Evolutionary conservation across 805 yeast genomes (phyloP).

Genomic region (Starmerella tilneyi): DNA sequence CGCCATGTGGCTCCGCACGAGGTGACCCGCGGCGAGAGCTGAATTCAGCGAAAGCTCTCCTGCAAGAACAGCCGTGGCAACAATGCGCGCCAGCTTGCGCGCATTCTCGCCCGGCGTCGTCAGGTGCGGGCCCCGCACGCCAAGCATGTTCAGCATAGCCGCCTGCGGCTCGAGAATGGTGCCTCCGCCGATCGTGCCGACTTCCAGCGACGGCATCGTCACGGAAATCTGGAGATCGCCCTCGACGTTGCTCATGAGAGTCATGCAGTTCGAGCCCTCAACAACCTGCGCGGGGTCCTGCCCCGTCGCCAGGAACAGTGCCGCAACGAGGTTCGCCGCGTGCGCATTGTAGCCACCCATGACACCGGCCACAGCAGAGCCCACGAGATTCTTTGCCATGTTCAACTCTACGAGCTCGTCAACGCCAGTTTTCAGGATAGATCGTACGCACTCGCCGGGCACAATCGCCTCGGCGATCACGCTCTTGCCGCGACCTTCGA

Average conservation of each 20-base stretch:
- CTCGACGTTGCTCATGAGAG: slow-evolving; percentile 71
- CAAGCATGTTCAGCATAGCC: slow-evolving; percentile 86
- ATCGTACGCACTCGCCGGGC: slow-evolving; percentile 68
- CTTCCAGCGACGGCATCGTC: slow-evolving; percentile 99
- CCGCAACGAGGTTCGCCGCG: slow-evolving; percentile 93
- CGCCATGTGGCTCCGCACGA: slow-evolving; percentile 94
- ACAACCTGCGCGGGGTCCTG: slow-evolving; percentile 99
- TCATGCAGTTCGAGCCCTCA: slow-evolving; percentile 94
- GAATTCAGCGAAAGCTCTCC: slow-evolving; percentile 91
- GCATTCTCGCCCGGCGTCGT: slow-evolving; percentile 91
- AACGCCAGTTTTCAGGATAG: slow-evolving; percentile 83
- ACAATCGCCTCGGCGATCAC: slow-evolving; percentile 92
- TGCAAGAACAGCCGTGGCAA: slow-evolving; percentile 90
- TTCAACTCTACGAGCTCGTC: slow-evolving; percentile 86
- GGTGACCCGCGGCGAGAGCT: slow-evolving; percentile 96
- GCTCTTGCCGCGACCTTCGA: slow-evolving; percentile 97
- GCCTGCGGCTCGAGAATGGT: slow-evolving; percentile 95
- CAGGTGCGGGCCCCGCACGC: slow-evolving; percentile 93
- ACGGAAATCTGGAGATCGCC: slow-evolving; percentile 87
- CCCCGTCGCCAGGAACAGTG: slow-evolving; percentile 88
- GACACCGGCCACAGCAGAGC: slow-evolving; percentile 97
- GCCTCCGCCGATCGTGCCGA: slow-evolving; percentile 99
- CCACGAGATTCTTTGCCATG: slow-evolving; percentile 78
- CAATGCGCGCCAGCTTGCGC: slow-evolving; percentile 79
- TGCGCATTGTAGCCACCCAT: slow-evolving; percentile 98